Evolutionary conservation across 345 rosid genomes (phyloP).

Genomic region (Camelina neglecta): DNA sequence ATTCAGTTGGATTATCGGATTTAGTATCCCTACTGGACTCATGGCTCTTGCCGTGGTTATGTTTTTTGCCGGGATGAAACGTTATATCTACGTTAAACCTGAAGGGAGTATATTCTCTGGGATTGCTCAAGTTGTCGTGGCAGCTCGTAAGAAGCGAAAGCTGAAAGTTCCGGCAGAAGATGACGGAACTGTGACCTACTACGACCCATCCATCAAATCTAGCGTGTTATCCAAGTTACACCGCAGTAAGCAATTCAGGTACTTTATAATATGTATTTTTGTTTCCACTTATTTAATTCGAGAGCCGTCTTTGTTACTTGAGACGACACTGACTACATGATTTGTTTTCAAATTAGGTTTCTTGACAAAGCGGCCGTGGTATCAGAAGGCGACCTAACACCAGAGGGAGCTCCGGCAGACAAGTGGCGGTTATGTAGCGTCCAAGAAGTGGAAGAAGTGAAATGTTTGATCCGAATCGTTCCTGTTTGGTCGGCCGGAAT

Average conservation of each 20-base stretch:
- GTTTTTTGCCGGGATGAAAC: conserved; percentile 64
- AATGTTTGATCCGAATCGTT: conserved; percentile 56
- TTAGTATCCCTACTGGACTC: conserved; percentile 69
- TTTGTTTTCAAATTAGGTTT: conserved; percentile 47
- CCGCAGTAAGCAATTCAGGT: conserved; percentile 72
- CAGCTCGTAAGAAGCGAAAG: conserved; percentile 59
- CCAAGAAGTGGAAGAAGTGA: conserved; percentile 73
- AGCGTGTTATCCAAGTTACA: conserved; percentile 56
- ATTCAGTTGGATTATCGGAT: conserved; percentile 79
- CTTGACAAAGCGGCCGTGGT: conserved; percentile 72
- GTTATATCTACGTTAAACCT: conserved; percentile 63
- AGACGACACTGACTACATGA: background rate
- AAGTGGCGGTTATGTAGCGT: conserved; percentile 65
- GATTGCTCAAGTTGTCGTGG: conserved; percentile 60
- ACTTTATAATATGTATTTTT: background rate
- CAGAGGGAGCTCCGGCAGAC: conserved; percentile 50
- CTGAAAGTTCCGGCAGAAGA: conserved; percentile 40
- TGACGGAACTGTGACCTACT: conserved; percentile 50
- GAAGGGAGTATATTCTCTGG: conserved; percentile 73
- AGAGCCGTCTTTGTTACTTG: too few relatives aligned
- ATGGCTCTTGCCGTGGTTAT: conserved; percentile 61
- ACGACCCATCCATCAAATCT: conserved; percentile 45
- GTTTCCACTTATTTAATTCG: too few relatives aligned
- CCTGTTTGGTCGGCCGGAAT: conserved; percentile 73
- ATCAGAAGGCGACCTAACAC: conserved; percentile 53